Conservation (phyloP, 164 flowering plant species). For the Akebia trifoliata region DNA sequence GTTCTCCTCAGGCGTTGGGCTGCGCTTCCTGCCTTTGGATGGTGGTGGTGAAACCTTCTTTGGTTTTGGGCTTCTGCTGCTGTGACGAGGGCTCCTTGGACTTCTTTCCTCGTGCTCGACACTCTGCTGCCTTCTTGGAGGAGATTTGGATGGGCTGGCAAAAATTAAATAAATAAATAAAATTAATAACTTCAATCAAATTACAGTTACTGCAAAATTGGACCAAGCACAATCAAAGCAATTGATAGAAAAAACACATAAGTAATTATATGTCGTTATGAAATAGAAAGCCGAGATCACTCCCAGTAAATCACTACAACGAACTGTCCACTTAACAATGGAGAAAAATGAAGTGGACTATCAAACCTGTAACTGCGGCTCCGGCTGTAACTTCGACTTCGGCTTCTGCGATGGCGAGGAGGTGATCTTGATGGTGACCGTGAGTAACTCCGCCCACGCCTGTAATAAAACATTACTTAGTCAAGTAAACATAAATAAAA, state of each 20-base stretch:
- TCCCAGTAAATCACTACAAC: no score
- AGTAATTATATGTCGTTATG: no score
- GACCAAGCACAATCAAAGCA: no score
- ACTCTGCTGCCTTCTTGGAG: conserved; percentile 42
- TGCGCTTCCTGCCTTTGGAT: conserved; percentile 48
- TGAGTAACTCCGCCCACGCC: conserved; percentile 56
- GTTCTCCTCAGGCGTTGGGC: conserved; percentile 47
- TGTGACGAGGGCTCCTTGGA: conserved; percentile 50
- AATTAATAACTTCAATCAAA: no score
- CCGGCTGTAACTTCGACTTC: conserved; percentile 62
- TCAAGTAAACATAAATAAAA: no score
- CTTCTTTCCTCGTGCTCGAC: conserved; percentile 45
- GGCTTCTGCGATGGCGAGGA: conserved; percentile 60
- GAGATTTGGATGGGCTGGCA: conserved; percentile 64
- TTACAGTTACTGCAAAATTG: no score
- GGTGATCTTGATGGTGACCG: conserved; percentile 56
- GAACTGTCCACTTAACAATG: no score
- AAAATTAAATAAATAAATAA: conserved; percentile 5
- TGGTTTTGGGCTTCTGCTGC: conserved; percentile 51
- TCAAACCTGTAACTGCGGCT: conserved; percentile 75
- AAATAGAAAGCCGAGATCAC: no score
- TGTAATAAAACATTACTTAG: conserved; percentile 8
- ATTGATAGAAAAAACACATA: no score
- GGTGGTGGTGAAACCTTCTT: conserved; percentile 47
- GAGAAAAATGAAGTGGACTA: no score